Base-by-base conservation (phyloP, 306 rosid species). In the Geum urbanum region DNA sequence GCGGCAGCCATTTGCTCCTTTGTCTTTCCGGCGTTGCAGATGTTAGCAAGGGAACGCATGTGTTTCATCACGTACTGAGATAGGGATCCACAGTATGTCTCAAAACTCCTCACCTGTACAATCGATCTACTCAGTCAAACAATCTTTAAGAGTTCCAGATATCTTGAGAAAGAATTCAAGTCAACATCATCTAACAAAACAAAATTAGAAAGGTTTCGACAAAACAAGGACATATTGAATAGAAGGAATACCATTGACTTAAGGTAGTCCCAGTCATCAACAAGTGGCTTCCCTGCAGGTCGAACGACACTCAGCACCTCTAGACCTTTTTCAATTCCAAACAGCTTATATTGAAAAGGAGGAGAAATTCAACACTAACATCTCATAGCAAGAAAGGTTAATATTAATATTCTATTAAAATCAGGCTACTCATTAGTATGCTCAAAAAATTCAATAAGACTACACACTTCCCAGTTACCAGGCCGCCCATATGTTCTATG, bases 11-110 rank as follows among this genome's bases (percentile, higher is more conserved):
- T 87, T 84, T 87, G 87, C 72, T 83, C 84, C 47, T 74, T 79
- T 63, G 50, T 50, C 47, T 86, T 81, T 76, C 96, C 88, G 10
- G 88, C 91, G 24, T 95, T 95, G 88, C 99, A 91, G 70, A 95
- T 73, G 87, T 91, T 95, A 35, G 95, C 97, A 24, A 95, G 83
- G 64, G 99, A 87, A 50, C 97, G 77, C 99, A 91, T 91, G 71
- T 91, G 95, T 62, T 95, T 95, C 97, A 95, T 91, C 56, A 97
- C 99, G 54, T 95, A 95, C 51, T 95, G 96, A 55, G 99, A 95
- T 40, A 95, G 76, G 14, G 96, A 84, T 83, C 97, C 99, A 32
- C 99, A 95, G 22, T 81, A 77, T 43, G 92, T 85, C 96, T 95
- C 99, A 71, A 84, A 95, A 80, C 82, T 84, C 76, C 95, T 82